Percentiles rank a stretch among this genome's conserved stretches.
Conservation (phyloP, 2,329 filamentous ascomycete species). For the Epichloe coenophiala region DNA sequence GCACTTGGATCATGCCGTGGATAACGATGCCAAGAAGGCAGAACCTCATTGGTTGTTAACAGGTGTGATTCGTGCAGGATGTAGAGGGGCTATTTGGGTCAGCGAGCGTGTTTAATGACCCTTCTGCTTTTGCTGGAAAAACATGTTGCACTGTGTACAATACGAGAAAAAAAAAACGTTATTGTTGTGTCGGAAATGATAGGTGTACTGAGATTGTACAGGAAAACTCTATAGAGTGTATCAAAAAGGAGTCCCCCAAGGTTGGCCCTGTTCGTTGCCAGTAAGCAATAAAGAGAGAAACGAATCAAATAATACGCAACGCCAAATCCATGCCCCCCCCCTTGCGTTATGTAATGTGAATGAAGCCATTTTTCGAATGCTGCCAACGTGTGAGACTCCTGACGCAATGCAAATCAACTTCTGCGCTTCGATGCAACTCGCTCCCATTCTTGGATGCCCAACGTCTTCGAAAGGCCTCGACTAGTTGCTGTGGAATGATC, state of each 20-base stretch:
- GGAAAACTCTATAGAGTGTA: conserved; percentile 1
- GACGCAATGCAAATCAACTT: conserved; percentile 15
- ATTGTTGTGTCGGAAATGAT: not conserved
- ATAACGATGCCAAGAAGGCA: conserved; percentile 83
- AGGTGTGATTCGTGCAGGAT: conserved; percentile 77
- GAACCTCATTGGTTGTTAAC: conserved; percentile 82
- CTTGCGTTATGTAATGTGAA: not conserved
- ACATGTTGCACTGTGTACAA: too few relatives aligned
- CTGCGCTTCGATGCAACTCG: conserved; percentile 8
- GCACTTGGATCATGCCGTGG: conserved; percentile 88
- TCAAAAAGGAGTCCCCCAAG: not conserved
- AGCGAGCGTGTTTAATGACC: conserved; percentile 53
- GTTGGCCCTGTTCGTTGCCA: not conserved
- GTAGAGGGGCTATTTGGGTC: conserved; percentile 83
- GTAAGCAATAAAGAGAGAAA: not conserved
- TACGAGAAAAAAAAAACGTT: too few relatives aligned
- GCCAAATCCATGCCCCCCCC: not conserved
- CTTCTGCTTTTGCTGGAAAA: not conserved
- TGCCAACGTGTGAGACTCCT: not conserved
- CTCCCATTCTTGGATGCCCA: not conserved
- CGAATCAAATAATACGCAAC: not conserved
- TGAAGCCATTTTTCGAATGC: not conserved
- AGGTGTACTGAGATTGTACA: not conserved
- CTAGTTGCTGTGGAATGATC: not conserved
- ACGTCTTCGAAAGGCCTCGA: not conserved